phyloP scores from a whole-genome alignment of 306 rosid species.

The Gastrolobium bilobum region DNA sequence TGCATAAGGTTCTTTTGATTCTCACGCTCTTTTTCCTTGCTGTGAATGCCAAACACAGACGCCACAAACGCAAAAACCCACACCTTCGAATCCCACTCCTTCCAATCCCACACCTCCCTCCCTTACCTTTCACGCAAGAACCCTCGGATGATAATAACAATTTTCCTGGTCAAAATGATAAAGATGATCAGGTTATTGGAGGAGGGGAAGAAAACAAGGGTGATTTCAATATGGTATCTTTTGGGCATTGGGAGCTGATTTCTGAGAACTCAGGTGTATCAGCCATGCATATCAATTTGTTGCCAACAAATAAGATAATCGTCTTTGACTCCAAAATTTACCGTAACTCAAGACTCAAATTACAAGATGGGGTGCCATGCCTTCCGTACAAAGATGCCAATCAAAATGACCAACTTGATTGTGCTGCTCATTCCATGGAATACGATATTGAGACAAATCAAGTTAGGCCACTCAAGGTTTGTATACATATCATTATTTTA shows the following conservation, averaged over 20 bases:
- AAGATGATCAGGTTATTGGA: neutral
- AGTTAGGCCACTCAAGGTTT: slow-evolving; percentile 75
- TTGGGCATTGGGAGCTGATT: slow-evolving; percentile 64
- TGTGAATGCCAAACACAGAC: slow-evolving; percentile 30
- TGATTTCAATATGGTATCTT: slow-evolving; percentile 12
- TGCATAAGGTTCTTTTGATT: slow-evolving; percentile 49
- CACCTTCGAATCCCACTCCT: neutral
- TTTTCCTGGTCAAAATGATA: neutral
- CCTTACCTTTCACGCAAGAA: neutral
- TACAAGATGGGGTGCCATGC: slow-evolving; percentile 61
- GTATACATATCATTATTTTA: neutral
- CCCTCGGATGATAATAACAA: neutral
- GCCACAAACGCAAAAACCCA: neutral
- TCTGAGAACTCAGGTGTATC: slow-evolving; percentile 62
- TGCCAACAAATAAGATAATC: slow-evolving; percentile 74
- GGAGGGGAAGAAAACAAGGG: neutral
- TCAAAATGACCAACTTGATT: slow-evolving; percentile 45
- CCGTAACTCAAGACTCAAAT: slow-evolving; percentile 60
- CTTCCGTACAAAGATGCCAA: slow-evolving; percentile 47
- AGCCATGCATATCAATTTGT: slow-evolving; percentile 77
- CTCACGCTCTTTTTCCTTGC: slow-evolving; percentile 51
- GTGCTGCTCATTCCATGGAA: slow-evolving; percentile 75
- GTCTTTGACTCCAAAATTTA: slow-evolving; percentile 64
- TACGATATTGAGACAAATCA: slow-evolving; percentile 61
- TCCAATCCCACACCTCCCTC: neutral